Conservation (phyloP, 257 asterid genomes). For the Solanum commersonii region DNA sequence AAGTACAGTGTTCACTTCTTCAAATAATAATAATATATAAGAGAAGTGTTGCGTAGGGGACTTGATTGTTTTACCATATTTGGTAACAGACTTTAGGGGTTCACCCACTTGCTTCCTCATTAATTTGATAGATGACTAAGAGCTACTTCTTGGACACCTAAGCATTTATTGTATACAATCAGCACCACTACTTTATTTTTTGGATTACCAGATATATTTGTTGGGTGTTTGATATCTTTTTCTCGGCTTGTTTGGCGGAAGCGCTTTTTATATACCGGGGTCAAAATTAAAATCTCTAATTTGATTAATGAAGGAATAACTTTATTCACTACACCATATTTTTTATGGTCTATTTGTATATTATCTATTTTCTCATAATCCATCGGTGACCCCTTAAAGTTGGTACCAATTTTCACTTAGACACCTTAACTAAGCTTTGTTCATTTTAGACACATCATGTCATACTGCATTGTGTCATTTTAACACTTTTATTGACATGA, state of each 20-base stretch:
- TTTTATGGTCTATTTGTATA: not conserved
- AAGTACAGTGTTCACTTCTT: not conserved
- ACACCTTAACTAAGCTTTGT: too few species aligned
- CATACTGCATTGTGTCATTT: too few species aligned
- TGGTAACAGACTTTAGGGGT: not conserved
- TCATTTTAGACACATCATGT: too few species aligned
- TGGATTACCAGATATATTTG: not conserved
- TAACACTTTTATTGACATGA: too few species aligned
- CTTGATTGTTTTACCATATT: not conserved
- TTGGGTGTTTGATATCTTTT: not conserved
- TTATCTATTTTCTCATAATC: not conserved
- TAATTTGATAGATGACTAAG: not conserved
- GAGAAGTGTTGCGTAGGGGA: not conserved
- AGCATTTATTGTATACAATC: not conserved
- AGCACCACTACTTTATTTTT: not conserved
- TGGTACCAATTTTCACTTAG: too few species aligned
- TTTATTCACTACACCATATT: not conserved
- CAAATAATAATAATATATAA: not conserved
- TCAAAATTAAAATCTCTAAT: too few species aligned
- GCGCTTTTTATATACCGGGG: rapidly evolving
- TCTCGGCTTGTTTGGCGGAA: not conserved
- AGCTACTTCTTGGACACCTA: not conserved
- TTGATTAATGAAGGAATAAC: too few species aligned
- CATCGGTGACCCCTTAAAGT: too few species aligned
- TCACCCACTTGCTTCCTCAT: not conserved